Evolutionary conservation across 2,329 filamentous ascomycete species (phyloP).

Genomic region (Fusarium verrucosum): DNA sequence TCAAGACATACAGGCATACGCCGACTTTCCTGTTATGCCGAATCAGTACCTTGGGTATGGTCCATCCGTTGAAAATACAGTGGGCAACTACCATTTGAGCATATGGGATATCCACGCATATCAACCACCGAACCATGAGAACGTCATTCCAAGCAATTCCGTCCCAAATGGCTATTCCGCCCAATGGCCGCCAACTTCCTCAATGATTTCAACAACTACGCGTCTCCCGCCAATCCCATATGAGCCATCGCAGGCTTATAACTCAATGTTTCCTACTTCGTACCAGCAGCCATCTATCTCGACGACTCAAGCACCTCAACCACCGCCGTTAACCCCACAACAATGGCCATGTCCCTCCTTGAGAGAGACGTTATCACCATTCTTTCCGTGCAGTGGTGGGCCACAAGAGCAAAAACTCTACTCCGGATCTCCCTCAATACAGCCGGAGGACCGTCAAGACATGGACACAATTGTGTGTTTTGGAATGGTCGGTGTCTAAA

Average conservation of each 20-base stretch:
- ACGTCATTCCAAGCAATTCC: not conserved
- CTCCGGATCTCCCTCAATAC: not conserved
- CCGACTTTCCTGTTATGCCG: not conserved
- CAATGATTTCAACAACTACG: no score
- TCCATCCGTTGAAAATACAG: not conserved
- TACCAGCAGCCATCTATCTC: not conserved
- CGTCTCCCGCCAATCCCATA: not conserved
- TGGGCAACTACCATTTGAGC: not conserved
- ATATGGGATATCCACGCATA: not conserved
- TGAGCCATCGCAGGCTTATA: not conserved
- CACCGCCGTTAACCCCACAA: not conserved
- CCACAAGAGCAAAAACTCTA: not conserved
- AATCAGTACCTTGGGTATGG: not conserved
- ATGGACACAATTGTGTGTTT: constrained; percentile 6
- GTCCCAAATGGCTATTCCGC: not conserved
- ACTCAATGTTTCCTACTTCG: rapidly evolving
- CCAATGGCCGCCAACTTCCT: not conserved
- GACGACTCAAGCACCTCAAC: rapidly evolving
- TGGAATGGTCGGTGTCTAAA: constrained; percentile 6
- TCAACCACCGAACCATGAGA: not conserved
- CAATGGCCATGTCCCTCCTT: not conserved
- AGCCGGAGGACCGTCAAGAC: rapidly evolving
- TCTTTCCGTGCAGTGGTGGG: not conserved
- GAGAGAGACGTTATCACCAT: not conserved
- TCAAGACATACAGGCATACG: not conserved